Conservation (phyloP, 331 rosid genomes). For the Erythrophleum ivorense region DNA sequence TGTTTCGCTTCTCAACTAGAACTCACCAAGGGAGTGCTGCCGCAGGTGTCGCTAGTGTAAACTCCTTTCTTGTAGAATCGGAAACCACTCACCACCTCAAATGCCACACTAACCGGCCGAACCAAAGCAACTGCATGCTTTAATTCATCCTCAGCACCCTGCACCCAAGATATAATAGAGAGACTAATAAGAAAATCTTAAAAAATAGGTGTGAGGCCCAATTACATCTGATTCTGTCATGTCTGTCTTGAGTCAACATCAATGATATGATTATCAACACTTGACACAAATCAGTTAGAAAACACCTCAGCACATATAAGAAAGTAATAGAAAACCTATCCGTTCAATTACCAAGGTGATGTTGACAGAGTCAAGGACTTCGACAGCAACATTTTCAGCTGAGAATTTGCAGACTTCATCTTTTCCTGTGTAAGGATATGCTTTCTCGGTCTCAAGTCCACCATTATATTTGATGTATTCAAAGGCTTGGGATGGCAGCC, state of each 20-base stretch:
- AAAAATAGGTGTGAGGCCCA: not conserved
- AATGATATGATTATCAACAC: constrained; percentile 18
- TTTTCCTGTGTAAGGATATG: constrained; percentile 77
- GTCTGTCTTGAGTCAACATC: constrained; percentile 24
- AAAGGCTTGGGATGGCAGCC: constrained; percentile 97
- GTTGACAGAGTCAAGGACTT: constrained; percentile 71
- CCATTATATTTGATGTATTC: constrained; percentile 92
- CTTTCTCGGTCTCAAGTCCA: constrained; percentile 84
- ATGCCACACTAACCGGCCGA: constrained; percentile 95
- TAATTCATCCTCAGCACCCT: constrained; percentile 94
- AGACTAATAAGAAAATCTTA: constrained; percentile 13
- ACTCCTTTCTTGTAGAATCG: constrained; percentile 75
- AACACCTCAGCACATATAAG: not conserved
- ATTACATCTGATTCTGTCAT: constrained; percentile 30
- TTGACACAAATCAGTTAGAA: constrained; percentile 10
- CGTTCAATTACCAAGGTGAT: constrained; percentile 70
- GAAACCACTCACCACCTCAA: constrained; percentile 63
- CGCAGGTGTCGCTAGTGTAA: constrained; percentile 74
- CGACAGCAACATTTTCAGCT: constrained; percentile 67
- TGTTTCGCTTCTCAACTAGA: constrained; percentile 16
- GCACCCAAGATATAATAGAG: constrained; percentile 34
- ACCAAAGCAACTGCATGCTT: constrained; percentile 86
- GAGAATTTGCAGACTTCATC: constrained; percentile 68
- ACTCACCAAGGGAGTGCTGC: constrained; percentile 73
- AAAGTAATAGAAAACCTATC: not conserved